Evolutionary conservation across 2,329 filamentous ascomycete genomes (phyloP), one percentile per base, ranked within the genome.

Genomic region (Sporothrix humicola): DNA sequence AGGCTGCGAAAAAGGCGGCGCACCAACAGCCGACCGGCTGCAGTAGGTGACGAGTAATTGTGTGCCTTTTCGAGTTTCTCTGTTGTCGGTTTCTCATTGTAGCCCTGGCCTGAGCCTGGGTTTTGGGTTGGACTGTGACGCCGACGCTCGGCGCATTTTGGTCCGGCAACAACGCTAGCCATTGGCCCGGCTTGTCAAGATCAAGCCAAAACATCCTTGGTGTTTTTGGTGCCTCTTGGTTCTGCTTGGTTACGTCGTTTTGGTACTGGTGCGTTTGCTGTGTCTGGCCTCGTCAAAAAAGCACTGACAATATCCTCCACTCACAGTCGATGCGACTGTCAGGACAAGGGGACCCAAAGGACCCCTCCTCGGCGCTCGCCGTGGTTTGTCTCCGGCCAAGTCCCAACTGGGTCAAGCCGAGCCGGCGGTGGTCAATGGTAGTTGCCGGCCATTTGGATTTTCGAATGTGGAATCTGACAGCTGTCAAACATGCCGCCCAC

Each of bases 11-110:
- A 52, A 15, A 26, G 44, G 26, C 44, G 26, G 44, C 23, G 44
- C n/a, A n/a, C 65, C 65, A 68, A 68, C 65, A 52, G 65, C 65
- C 65, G 65, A 68, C 65, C 46, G 65, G 65, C 46, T 68, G 46
- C 23, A 68, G n/a, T 10, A 48, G 20, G 52, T 6, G 20, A 68
- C 63, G 44, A 68, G 44, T 26, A 10, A 26, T 65, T 44, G 31
- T 12, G 23, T 42, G n/a, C 20, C n/a, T 12, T 10, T 42, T 26
- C 7, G 20, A 26, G 2, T 23, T 66, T 5, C 31, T 37, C 7
- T 5, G 31, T 56, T 56, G 52, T 20, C 6, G 12, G 31, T n/a
- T 44, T n/a, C 17, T 20, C 9, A 9, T 8, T 3, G 23, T 31
- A 63, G 17, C 17, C 37, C 37, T 63, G 59, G 59, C 37, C 31